phyloP scores from a whole-genome alignment of 164 flowering plant species.

The Berberis vulgaris region DNA sequence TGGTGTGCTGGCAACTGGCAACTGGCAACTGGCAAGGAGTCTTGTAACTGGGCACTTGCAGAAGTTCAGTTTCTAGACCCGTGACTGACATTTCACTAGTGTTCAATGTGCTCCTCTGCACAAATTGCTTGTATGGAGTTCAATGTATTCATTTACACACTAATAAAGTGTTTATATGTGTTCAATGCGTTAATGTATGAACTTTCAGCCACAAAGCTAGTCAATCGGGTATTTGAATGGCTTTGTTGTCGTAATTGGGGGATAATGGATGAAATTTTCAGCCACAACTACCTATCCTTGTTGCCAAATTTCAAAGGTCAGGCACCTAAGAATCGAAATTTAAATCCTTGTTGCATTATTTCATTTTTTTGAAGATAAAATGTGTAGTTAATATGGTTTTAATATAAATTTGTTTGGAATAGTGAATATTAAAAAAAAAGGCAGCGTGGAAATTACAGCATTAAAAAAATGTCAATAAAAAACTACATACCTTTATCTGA shows the following conservation, averaged over 20 bases:
- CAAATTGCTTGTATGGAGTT: too few relatives aligned
- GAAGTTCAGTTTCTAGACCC: too few relatives aligned
- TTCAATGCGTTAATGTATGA: too few relatives aligned
- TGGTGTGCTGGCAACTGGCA: too few relatives aligned
- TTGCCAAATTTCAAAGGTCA: background rate
- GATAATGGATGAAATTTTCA: background rate
- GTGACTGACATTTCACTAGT: too few relatives aligned
- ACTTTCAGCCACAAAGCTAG: too few relatives aligned
- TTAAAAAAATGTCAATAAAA: background rate
- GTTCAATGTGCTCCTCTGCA: too few relatives aligned
- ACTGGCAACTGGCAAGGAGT: too few relatives aligned
- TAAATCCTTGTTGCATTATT: background rate
- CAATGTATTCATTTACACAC: too few relatives aligned
- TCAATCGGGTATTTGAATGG: too few relatives aligned
- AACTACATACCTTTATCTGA: constrained; percentile 69
- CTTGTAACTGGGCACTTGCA: too few relatives aligned
- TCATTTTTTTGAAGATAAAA: background rate
- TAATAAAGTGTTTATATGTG: too few relatives aligned
- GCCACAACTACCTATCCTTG: background rate
- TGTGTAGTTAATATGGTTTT: background rate
- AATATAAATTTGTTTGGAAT: background rate
- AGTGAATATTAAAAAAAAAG: background rate
- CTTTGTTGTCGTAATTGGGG: background rate
- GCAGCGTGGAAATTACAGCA: background rate
- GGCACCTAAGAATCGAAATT: background rate